A percentile compares a stretch with the other conserved stretches of the same genome.
Conservation (phyloP, 2,329 filamentous ascomycete species). For the Grosmannia huntii region DNA sequence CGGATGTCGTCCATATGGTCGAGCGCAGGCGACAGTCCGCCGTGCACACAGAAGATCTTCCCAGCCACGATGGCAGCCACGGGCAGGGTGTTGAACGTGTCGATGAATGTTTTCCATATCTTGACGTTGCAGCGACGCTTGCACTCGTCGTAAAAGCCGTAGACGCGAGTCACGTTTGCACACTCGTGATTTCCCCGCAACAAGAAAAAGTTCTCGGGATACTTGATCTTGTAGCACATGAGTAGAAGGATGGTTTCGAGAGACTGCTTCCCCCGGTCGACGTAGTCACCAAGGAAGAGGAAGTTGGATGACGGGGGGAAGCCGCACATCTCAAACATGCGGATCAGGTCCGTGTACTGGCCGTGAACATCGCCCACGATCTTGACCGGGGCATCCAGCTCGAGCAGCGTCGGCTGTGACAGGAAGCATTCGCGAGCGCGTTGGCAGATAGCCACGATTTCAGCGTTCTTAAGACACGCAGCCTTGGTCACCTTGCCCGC, state of each 20-base stretch:
- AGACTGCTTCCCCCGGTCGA: conserved; percentile 91
- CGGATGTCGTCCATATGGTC: conserved; percentile 98
- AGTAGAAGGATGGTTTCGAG: conserved; percentile 87
- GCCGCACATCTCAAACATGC: conserved; percentile 97
- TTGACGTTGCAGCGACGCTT: conserved; percentile 94
- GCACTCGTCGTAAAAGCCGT: conserved; percentile 97
- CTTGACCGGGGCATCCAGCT: conserved; percentile 90
- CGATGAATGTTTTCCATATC: conserved; percentile 95
- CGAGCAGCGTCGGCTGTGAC: conserved; percentile 80
- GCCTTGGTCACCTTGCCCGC: conserved; percentile 96
- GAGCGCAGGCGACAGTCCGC: conserved; percentile 81
- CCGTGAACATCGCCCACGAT: conserved; percentile 96
- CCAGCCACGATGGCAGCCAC: conserved; percentile 94
- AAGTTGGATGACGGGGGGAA: conserved; percentile 89
- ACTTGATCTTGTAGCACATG: conserved; percentile 94
- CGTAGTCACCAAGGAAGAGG: conserved; percentile 89
- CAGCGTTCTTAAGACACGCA: conserved; percentile 92
- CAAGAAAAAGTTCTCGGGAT: conserved; percentile 93
- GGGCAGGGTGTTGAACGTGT: conserved; percentile 89
- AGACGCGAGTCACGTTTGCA: conserved; percentile 88
- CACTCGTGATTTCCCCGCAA: conserved; percentile 93
- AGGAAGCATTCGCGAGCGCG: conserved; percentile 81
- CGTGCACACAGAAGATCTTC: conserved; percentile 97
- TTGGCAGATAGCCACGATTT: conserved; percentile 87
- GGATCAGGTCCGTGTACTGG: conserved; percentile 89